Percentiles rank a stretch among this genome's conserved stretches.
These are phyloP conservation scores for Gillenia trifoliata DNA, from an alignment of 306 rosid species.

Conservation along the genomic window DNA sequence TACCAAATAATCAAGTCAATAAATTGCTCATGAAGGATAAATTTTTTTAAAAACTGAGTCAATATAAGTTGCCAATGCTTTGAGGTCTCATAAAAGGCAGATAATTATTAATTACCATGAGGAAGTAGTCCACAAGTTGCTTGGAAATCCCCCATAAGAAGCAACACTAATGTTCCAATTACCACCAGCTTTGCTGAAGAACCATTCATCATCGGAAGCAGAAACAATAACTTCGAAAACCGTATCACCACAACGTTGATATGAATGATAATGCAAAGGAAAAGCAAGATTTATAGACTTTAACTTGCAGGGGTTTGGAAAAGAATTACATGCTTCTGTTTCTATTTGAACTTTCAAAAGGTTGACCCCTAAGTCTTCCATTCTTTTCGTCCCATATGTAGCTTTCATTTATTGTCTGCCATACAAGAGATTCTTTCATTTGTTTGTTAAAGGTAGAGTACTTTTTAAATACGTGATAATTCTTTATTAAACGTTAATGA, in stretches of 20 bases:
- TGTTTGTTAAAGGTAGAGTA: too few species aligned
- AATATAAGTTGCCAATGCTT: neutral
- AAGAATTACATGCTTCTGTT: too few species aligned
- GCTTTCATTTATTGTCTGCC: too few species aligned
- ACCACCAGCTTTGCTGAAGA: neutral
- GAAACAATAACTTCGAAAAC: neutral
- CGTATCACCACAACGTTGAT: neutral
- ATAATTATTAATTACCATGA: neutral
- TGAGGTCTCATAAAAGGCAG: neutral
- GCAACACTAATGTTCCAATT: neutral
- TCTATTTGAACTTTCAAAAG: neutral
- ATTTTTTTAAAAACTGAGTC: neutral
- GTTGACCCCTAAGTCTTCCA: neutral
- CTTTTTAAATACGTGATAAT: too few species aligned
- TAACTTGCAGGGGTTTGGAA: too few species aligned
- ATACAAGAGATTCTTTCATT: too few species aligned
- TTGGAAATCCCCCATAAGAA: neutral
- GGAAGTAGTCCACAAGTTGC: neutral
- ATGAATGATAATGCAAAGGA: neutral
- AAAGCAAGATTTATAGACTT: neutral
- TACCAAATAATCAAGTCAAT: neutral
- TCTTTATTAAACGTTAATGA: too few species aligned
- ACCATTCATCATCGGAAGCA: neutral
- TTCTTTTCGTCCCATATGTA: neutral
- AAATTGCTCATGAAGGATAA: too few species aligned